Evolutionary conservation across 176 grass and related monocot species (phyloP), one percentile per base, ranked within the genome.

Genomic region (Oryza brachyantha): DNA sequence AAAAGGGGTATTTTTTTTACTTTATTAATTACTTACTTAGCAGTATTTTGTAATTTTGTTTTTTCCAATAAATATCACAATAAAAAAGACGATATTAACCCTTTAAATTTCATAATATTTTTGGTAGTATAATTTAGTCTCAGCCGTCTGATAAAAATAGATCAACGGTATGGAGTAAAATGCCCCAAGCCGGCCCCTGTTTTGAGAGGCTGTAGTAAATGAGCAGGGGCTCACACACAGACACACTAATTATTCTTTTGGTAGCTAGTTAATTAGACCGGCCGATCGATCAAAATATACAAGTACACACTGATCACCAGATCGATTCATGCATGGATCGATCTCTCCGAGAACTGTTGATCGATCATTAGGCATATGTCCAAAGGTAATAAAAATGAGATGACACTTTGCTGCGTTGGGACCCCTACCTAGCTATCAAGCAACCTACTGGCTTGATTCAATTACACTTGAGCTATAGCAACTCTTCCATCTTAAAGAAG

Each of bases 401-500:
- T 59, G 41, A 7, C 55, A 54, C 54, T 72, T 86, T 16, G 57
- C 32, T 39, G 74, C 74, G 11, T 75, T 74, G 75, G 61, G 61
- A 66, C 61, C 58, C 38, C 61, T 36, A 76, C 0, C 37, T 62
- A 61, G 19, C 61, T 46, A 46, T 46, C 48, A 52, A 52, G 48
- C 48, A 52, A 52, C 48, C 19, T 52, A n/a, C 48, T 66, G 29
- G 38, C 21, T 22, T 68, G 59, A 40, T 22, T 68, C 66, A 81
- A 45, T 81, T 45, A 17, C 28, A 43, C 54, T 43, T 25, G 66
- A 41, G 50, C 37, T 59, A 35, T 48, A 76, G 46, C 45, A 66
- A 73, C 74, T 77, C 59, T 59, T 73, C 60, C 13, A 67, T 55
- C 67, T 83, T 87, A 16, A 77, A 45, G 73, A 14, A 48, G 39